Conservation (phyloP, 2,329 filamentous ascomycete species). For the Emergomyces africanus region DNA sequence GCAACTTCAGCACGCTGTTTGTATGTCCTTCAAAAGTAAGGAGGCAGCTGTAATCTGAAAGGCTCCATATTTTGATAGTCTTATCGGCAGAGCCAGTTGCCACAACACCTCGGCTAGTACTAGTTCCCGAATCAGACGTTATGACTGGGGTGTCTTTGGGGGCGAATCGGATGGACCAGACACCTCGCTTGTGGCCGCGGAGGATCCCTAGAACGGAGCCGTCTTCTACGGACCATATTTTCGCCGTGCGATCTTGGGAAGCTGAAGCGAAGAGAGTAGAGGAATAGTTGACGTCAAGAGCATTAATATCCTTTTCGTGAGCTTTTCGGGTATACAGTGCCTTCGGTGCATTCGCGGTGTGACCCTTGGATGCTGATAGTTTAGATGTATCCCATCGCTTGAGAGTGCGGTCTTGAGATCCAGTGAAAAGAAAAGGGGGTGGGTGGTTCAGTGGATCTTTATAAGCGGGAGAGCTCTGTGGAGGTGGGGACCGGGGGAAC, state of each 20-base stretch:
- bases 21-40: slow-evolving; percentile 93
- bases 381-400: slow-evolving; percentile 82
- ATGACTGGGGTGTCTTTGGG: slow-evolving; percentile 65
- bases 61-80: slow-evolving; percentile 87
- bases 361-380: slow-evolving; percentile 37
- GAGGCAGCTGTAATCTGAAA: slow-evolving; percentile 83
- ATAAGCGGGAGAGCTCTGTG: slow-evolving; percentile 55
- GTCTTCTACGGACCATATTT: slow-evolving; percentile 86
- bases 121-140: slow-evolving; percentile 57
- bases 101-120: slow-evolving; percentile 63
- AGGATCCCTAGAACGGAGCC: slow-evolving; percentile 86
- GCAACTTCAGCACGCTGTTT: slow-evolving; percentile 86
- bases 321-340: slow-evolving; percentile 84
- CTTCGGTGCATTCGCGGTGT: slow-evolving; percentile 23
- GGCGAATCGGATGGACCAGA: slow-evolving; percentile 90
- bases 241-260: slow-evolving; percentile 91
- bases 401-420: slow-evolving; percentile 88
- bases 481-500: slow-evolving; percentile 58
- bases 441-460: slow-evolving; percentile 65
- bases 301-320: slow-evolving; percentile 98
- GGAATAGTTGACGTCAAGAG: slow-evolving; percentile 65
- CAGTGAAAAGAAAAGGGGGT: slow-evolving; percentile 74
- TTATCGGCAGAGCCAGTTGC: slow-evolving; percentile 93
- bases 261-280: slow-evolving; percentile 84
- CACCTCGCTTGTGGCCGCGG: slow-evolving; percentile 82